These are phyloP conservation scores for Candida sithepensis DNA, from an alignment of 805 yeast species.

Conservation along the genomic window DNA sequence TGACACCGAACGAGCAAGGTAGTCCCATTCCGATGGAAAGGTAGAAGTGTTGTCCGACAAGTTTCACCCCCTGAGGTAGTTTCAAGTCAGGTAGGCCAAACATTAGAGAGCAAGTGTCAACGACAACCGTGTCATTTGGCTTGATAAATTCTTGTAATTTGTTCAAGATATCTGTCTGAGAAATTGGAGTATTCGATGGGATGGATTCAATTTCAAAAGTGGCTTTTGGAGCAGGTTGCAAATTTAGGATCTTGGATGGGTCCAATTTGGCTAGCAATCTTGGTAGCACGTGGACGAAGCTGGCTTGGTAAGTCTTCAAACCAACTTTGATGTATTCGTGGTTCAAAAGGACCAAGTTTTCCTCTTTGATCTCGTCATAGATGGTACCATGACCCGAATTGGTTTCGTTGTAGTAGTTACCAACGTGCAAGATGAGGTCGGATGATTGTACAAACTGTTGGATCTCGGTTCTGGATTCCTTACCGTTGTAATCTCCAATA, in stretches of 20 bases:
- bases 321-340: slow-evolving; percentile 51
- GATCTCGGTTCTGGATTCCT: slow-evolving; percentile 46
- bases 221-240: slow-evolving; percentile 9
- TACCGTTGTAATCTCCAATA: slow-evolving; percentile 73
- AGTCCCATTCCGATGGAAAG: slow-evolving; percentile 87
- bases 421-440: slow-evolving; percentile 70
- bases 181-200: slow-evolving; percentile 35
- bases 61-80: slow-evolving; percentile 51
- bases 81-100: slow-evolving; percentile 69
- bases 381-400: slow-evolving; percentile 65
- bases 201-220: slow-evolving; percentile 17
- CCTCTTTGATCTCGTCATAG: slow-evolving; percentile 35
- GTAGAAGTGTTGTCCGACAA: slow-evolving; percentile 69
- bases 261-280: slow-evolving; percentile 33
- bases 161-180: slow-evolving; percentile 44
- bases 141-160: slow-evolving; percentile 32
- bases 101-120: slow-evolving; percentile 82
- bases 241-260: slow-evolving; percentile 28
- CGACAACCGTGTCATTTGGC: slow-evolving; percentile 67
- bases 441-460: slow-evolving; percentile 46
- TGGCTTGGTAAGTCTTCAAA: slow-evolving; percentile 35
- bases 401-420: slow-evolving; percentile 63
- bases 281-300: slow-evolving; percentile 49
- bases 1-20: slow-evolving; percentile 82
- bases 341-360: slow-evolving; percentile 46